Percentiles rank a stretch among this genome's conserved stretches.
Conservation (phyloP, 768 basidiomycete genomes). For the Hericium rajendrae region DNA sequence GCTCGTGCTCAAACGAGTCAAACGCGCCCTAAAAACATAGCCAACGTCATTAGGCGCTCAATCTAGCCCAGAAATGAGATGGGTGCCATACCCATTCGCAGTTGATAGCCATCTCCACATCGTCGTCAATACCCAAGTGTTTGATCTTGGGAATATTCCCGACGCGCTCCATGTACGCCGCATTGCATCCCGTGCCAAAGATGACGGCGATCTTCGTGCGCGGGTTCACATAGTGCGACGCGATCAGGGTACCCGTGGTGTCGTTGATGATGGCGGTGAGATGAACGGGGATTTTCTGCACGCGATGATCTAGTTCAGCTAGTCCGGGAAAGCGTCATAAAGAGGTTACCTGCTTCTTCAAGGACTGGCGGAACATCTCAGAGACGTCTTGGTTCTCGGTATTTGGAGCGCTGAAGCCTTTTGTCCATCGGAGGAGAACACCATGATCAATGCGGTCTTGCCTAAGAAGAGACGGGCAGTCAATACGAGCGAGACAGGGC, state of each 20-base stretch:
- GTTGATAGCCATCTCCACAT: constrained; percentile 85
- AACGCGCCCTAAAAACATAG: constrained; percentile 70
- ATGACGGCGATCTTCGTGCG: constrained; percentile 89
- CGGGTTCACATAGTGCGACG: constrained; percentile 91
- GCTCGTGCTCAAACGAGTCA: constrained; percentile 90
- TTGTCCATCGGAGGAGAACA: constrained; percentile 96
- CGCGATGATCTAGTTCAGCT: background rate
- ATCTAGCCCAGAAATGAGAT: background rate
- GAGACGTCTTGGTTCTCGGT: constrained; percentile 92
- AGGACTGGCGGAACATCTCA: constrained; percentile 80
- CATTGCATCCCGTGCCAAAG: constrained; percentile 97
- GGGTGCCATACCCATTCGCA: constrained; percentile 76
- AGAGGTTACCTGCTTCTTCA: constrained; percentile 61
- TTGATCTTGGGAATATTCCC: constrained; percentile 80
- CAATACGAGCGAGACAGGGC: background rate
- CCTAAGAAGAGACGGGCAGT: constrained; percentile 28
- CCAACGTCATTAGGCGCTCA: background rate
- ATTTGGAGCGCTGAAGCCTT: constrained; percentile 88
- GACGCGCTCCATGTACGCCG: constrained; percentile 93
- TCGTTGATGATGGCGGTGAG: constrained; percentile 92
- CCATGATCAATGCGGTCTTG: constrained; percentile 93
- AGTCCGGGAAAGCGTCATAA: background rate
- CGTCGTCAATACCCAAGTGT: constrained; percentile 54
- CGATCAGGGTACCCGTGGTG: constrained; percentile 95
- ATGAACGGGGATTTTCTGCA: constrained; percentile 71